phyloP scores from a whole-genome alignment of 2,329 filamentous ascomycete genomes.

The Alternaria brassicae region DNA sequence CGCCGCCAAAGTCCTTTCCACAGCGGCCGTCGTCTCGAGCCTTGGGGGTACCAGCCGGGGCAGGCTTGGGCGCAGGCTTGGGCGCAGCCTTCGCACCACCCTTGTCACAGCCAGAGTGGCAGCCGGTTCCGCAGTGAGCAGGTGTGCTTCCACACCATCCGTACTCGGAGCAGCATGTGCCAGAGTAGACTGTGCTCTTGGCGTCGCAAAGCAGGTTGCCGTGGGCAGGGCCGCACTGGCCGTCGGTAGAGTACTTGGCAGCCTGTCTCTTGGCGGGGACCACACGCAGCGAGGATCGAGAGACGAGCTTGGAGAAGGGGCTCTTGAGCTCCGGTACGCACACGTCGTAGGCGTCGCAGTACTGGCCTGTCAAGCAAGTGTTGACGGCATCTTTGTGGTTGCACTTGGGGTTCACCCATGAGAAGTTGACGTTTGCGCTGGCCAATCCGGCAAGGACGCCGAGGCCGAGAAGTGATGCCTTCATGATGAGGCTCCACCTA shows the following conservation, averaged over 20 bases:
- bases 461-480: constrained; percentile 36
- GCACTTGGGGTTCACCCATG: constrained; percentile 56
- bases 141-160: constrained; percentile 55
- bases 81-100: constrained; percentile 12
- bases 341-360: constrained; percentile 43
- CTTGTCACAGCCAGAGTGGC: constrained; percentile 51
- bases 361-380: constrained; percentile 50
- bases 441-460: constrained; percentile 47
- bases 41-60: constrained; percentile 14
- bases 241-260: constrained; percentile 49
- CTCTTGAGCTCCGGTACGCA: constrained; percentile 32
- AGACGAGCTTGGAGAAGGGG: constrained; percentile 33
- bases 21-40: constrained; percentile 50
- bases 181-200: constrained; percentile 54
- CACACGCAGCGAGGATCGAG: constrained; percentile 28
- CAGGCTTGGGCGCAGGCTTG: constrained; percentile 13
- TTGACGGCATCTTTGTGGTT: constrained; percentile 30
- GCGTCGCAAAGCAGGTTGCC: constrained; percentile 53
- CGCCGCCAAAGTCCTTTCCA: constrained; percentile 50
- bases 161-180: constrained; percentile 56
- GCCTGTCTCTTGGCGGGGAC: constrained; percentile 39
- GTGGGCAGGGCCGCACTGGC: constrained; percentile 51
- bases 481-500: constrained; percentile 36
- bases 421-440: constrained; percentile 59
- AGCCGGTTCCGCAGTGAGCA: constrained; percentile 51